phyloP scores from a whole-genome alignment of 2,329 filamentous ascomycete species.

The Colletotrichum chlorophyti region DNA sequence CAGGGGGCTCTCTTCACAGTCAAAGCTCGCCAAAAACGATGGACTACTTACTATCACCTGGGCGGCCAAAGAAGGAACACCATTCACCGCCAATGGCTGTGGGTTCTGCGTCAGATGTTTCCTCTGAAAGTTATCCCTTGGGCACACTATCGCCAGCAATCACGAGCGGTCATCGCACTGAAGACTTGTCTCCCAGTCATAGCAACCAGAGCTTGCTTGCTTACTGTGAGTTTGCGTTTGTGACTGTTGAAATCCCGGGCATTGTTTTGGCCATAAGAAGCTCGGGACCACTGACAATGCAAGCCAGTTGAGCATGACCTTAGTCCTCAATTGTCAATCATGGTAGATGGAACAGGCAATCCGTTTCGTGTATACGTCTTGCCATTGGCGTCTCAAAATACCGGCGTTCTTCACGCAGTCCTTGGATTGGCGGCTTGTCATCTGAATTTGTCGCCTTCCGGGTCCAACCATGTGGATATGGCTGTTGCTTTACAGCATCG shows the following conservation, averaged over 20 bases:
- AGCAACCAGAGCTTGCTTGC: background rate
- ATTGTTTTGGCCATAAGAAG: background rate
- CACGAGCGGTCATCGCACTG: background rate
- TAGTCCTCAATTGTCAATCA: conserved; percentile 31
- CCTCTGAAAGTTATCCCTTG: background rate
- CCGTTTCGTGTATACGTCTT: conserved; percentile 33
- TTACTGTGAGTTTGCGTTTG: conserved; percentile 13
- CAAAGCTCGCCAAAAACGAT: background rate
- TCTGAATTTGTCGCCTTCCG: conserved; percentile 29
- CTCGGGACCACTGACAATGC: background rate
- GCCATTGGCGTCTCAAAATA: conserved; percentile 33
- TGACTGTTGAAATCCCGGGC: background rate
- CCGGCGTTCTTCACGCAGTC: conserved; percentile 35
- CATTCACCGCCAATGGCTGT: background rate
- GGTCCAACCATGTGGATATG: conserved; percentile 15
- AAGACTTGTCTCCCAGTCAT: background rate
- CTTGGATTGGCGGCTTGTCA: conserved; percentile 36
- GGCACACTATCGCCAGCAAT: conserved; percentile 1
- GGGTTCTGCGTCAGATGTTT: background rate
- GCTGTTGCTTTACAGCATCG: conserved; percentile 32
- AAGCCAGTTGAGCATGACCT: conserved; percentile 31
- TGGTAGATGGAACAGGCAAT: conserved; percentile 30
- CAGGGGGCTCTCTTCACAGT: background rate
- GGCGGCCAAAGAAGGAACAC: background rate
- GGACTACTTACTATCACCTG: background rate